Percentiles rank a stretch among this genome's conserved stretches.
These are phyloP conservation scores for Ganoderma meredithae DNA, from an alignment of 1,284 basidiomycete genomes.

Conservation along the genomic window DNA sequence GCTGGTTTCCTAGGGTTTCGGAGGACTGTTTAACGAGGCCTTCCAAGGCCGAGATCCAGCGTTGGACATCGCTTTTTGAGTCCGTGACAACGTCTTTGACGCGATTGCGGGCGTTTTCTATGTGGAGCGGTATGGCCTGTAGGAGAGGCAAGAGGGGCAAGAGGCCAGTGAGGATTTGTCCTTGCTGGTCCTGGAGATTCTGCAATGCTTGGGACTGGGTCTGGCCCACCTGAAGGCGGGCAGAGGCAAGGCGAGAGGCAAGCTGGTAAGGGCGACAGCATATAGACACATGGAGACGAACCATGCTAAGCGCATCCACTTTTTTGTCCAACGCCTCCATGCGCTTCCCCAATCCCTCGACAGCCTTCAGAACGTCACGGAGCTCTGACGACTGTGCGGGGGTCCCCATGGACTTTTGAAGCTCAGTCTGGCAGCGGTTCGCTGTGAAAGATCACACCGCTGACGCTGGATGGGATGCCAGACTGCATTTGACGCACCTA, in stretches of 20 bases:
- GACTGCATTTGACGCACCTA: constrained; percentile 41
- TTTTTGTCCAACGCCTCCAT: constrained; percentile 61
- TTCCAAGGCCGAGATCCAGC: not conserved
- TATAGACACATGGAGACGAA: constrained; percentile 36
- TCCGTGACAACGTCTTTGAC: constrained; percentile 43
- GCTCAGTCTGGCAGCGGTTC: constrained; percentile 63
- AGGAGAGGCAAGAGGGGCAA: constrained; percentile 64
- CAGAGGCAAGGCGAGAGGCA: constrained; percentile 8
- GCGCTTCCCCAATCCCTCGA: constrained; percentile 46
- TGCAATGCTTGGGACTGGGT: constrained; percentile 61
- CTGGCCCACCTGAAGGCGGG: constrained; percentile 38
- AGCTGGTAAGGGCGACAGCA: not conserved
- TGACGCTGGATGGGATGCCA: constrained; percentile 17
- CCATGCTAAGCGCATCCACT: constrained; percentile 63
- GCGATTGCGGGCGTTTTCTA: constrained; percentile 55
- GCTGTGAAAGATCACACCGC: constrained; percentile 44
- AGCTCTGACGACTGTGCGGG: constrained; percentile 59
- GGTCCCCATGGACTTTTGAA: constrained; percentile 62
- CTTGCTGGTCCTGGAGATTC: constrained; percentile 63
- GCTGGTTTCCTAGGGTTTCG: not conserved
- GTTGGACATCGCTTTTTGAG: not conserved
- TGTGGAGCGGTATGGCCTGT: constrained; percentile 62
- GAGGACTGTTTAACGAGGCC: not conserved
- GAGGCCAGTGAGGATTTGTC: constrained; percentile 55
- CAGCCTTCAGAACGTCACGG: constrained; percentile 48